Evolutionary conservation across 768 basidiomycete genomes (phyloP).

Genomic region (Porphyrellus cyaneotinctus): DNA sequence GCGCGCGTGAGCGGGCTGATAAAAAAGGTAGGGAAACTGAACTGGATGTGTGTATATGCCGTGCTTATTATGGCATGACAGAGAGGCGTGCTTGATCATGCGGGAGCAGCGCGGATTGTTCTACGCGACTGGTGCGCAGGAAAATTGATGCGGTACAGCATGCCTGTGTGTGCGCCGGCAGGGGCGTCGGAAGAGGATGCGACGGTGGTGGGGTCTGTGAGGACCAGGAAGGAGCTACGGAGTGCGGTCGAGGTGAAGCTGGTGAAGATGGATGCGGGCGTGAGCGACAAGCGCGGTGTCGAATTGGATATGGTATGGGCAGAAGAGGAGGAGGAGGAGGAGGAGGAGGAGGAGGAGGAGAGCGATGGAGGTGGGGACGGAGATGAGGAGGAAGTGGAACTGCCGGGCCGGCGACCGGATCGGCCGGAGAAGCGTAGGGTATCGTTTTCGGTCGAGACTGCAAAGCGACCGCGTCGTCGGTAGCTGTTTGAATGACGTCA

Average conservation of each 20-base stretch:
- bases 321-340: constrained; percentile 38
- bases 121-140: constrained; percentile 83
- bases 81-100: constrained; percentile 70
- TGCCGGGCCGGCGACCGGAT: constrained; percentile 39
- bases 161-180: constrained; percentile 37
- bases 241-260: constrained; percentile 47
- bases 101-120: constrained; percentile 71
- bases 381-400: constrained; percentile 43
- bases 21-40: constrained; percentile 58
- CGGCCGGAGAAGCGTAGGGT: constrained; percentile 45
- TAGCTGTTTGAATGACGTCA: constrained; percentile 21
- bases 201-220: constrained; percentile 43
- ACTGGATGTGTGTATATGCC: neutral
- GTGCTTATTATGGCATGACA: constrained; percentile 32
- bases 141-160: constrained; percentile 68
- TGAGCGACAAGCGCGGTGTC: constrained; percentile 39
- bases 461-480: constrained; percentile 12
- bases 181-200: constrained; percentile 39
- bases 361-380: constrained; percentile 32
- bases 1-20: constrained; percentile 72
- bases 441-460: constrained; percentile 38
- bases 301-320: constrained; percentile 37
- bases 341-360: constrained; percentile 33
- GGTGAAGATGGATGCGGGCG: constrained; percentile 47
- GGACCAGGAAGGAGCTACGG: constrained; percentile 65